Conservation (phyloP, 2,329 filamentous ascomycete species). For the Colletotrichum sansevieriae region DNA sequence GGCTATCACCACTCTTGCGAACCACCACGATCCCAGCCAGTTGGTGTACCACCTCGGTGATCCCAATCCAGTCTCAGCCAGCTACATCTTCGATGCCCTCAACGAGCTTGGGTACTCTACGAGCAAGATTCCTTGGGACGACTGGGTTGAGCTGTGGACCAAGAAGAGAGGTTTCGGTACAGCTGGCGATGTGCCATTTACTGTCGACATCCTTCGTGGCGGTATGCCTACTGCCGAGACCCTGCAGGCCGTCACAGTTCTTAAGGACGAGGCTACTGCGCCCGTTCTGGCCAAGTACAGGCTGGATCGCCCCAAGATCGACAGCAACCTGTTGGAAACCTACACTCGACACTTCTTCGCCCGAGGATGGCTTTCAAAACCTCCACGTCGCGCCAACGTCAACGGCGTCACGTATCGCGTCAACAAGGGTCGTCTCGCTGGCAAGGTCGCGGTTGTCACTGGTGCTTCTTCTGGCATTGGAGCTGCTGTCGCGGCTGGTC, state of each 20-base stretch:
- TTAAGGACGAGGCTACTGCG: conserved; percentile 77
- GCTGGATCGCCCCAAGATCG: conserved; percentile 76
- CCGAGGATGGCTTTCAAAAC: conserved; percentile 78
- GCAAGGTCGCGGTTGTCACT: conserved; percentile 81
- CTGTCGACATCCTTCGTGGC: conserved; percentile 82
- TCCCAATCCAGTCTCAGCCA: conserved; percentile 76
- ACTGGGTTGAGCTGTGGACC: conserved; percentile 81
- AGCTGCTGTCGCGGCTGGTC: conserved; percentile 76
- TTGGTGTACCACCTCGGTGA: conserved; percentile 82
- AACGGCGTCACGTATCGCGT: conserved; percentile 42
- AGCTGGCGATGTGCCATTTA: conserved; percentile 79
- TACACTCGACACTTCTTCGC: conserved; percentile 86
- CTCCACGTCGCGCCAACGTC: conserved; percentile 64
- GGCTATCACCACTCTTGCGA: conserved; percentile 77
- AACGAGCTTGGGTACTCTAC: conserved; percentile 78
- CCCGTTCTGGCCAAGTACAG: conserved; percentile 66
- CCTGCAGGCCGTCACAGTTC: conserved; percentile 77
- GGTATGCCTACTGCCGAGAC: conserved; percentile 84
- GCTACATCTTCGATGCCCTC: conserved; percentile 74
- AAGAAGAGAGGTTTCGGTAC: conserved; percentile 75
- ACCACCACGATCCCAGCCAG: conserved; percentile 72
- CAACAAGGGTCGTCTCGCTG: conserved; percentile 71
- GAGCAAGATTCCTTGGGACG: conserved; percentile 74
- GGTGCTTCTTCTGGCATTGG: conserved; percentile 86
- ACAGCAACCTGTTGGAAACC: conserved; percentile 77